Evolutionary conservation across 192 early-diverging fungal genomes (phyloP), one percentile per base, ranked within the genome.

Genomic region (Backusella macrospora): DNA sequence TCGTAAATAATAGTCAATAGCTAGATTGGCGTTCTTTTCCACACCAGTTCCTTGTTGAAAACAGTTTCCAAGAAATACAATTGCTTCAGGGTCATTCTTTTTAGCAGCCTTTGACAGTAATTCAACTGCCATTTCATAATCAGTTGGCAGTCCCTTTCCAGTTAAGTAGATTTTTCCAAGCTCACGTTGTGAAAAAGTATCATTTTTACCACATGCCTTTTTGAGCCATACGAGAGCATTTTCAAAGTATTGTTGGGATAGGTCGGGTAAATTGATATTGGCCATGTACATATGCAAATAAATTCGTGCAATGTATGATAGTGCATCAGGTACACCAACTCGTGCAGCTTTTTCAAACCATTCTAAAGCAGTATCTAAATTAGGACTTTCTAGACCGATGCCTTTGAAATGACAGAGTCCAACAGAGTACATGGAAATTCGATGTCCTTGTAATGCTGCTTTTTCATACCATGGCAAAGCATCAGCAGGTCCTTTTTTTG

Each of bases 381-480:
- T 47, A 40, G 70, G 49, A 7, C 16, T 10, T 16, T 70, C 37
- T 39, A 73, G 52, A 15, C 49, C 74, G 12, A 73, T 49, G 8
- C 84, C 82, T 47, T 80, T 75, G 38, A 40, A 55, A 16, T 82
- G 75, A 67, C 75, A 73, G 0, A 68, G 16, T 37, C 84, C 84
- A 5, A 82, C 2, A 16, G 55, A 77, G 23, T 75, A 68, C 65
- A 78, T 68, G 1, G 79, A 80, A 5, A 62, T 68, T n/a, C 38
- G 43, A 40, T 74, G 70, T 18, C 82, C 84, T 59, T 77, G 44
- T 16, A 66, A 38, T 13, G 73, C 80, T 40, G 80, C 73, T 34
- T 78, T 79, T 23, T 68, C 46, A 48, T 82, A 83, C 84, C 80
- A 86, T 44, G 75, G 68, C 37, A 80, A 76, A 12, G 84, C 84